A percentile compares a stretch with the other conserved stretches of the same genome.
These are phyloP conservation scores for Yamadazyma diospyri DNA, from an alignment of 1,139 yeast species.

Conservation along the genomic window DNA sequence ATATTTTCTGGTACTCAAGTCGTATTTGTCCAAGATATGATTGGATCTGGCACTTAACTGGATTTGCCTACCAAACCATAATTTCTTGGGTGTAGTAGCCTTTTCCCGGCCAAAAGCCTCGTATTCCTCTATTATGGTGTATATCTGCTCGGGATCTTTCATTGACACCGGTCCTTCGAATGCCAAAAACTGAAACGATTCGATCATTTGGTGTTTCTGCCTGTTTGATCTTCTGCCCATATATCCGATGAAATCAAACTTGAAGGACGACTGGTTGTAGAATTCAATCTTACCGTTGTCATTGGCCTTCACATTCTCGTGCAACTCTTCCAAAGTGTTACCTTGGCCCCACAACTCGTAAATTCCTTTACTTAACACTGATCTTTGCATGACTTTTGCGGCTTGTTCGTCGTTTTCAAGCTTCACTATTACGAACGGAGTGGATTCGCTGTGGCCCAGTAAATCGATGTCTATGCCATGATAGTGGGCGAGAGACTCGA, in stretches of 20 bases:
- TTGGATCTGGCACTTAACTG: constrained; percentile 59
- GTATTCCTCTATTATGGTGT: constrained; percentile 75
- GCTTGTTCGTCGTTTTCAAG: constrained; percentile 70
- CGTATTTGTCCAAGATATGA: constrained; percentile 70
- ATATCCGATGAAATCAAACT: constrained; percentile 76
- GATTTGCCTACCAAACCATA: constrained; percentile 78
- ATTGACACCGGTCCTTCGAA: constrained; percentile 76
- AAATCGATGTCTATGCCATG: constrained; percentile 58
- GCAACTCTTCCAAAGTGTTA: constrained; percentile 50
- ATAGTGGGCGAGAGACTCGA: constrained; percentile 76
- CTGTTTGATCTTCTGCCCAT: constrained; percentile 59
- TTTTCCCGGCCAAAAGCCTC: constrained; percentile 47
- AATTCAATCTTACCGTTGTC: constrained; percentile 25
- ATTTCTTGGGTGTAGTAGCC: constrained; percentile 48
- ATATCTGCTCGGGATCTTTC: constrained; percentile 73
- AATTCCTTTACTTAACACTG: constrained; percentile 69
- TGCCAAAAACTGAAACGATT: constrained; percentile 64
- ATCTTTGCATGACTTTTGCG: constrained; percentile 54
- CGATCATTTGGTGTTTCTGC: constrained; percentile 62
- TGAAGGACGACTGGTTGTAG: constrained; percentile 54
- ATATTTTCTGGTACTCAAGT: constrained; percentile 76
- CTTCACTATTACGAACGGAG: constrained; percentile 71
- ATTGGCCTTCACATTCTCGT: constrained; percentile 42
- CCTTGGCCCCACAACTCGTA: constrained; percentile 89
- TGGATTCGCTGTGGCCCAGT: constrained; percentile 49